phyloP scores from a whole-genome alignment of 1,284 basidiomycete genomes.

The Leccinum fuscescens region DNA sequence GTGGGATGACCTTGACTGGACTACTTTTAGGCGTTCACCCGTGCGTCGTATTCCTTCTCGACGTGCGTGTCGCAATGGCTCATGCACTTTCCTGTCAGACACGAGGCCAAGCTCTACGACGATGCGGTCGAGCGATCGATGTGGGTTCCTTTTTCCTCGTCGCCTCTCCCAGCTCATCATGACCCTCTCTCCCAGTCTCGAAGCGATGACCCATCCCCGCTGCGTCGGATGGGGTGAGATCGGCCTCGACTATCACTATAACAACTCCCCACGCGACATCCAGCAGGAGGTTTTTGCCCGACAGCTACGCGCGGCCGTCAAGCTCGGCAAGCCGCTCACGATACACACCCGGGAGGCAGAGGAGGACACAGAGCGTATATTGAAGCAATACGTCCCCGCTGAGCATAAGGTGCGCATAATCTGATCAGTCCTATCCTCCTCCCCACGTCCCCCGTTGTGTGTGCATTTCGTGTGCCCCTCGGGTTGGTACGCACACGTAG shows the following conservation, averaged over 20 bases:
- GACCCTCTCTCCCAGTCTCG: conserved; percentile 43
- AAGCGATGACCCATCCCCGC: conserved; percentile 73
- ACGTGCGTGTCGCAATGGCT: background rate
- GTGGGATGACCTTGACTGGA: background rate
- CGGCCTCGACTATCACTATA: conserved; percentile 82
- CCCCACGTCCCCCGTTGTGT: background rate
- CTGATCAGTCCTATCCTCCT: background rate
- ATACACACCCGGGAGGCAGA: conserved; percentile 83
- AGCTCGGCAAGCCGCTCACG: conserved; percentile 68
- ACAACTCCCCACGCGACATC: conserved; percentile 64
- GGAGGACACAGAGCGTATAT: conserved; percentile 71
- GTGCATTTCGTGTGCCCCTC: background rate
- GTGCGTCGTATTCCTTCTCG: conserved; percentile 43
- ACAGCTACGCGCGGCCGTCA: conserved; percentile 66
- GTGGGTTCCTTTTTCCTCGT: conserved; percentile 38
- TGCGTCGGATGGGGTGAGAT: conserved; percentile 86
- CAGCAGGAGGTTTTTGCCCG: conserved; percentile 65
- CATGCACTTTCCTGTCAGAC: conserved; percentile 39
- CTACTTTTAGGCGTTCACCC: conserved; percentile 63
- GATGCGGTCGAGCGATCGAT: conserved; percentile 68
- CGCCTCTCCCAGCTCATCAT: background rate
- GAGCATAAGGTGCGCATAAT: conserved; percentile 54
- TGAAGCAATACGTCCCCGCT: conserved; percentile 69
- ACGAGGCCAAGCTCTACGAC: conserved; percentile 68
- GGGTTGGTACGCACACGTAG: background rate